These are phyloP conservation scores for Diplocarpon rosae DNA, from an alignment of 2,329 filamentous ascomycete species.

Conservation along the genomic window DNA sequence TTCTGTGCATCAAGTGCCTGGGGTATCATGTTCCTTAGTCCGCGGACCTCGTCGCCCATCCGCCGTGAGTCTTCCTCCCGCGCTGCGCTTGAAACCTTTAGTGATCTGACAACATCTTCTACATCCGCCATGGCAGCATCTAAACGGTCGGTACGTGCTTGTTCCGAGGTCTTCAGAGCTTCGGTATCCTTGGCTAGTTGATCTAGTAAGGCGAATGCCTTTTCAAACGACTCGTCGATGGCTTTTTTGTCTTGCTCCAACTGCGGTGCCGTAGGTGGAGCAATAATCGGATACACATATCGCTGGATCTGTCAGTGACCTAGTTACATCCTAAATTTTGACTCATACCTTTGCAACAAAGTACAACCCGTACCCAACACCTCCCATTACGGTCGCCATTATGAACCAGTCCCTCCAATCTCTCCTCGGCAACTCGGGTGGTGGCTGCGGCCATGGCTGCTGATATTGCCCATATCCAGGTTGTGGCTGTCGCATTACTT, in stretches of 20 bases:
- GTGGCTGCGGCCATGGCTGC: slow-evolving; percentile 45
- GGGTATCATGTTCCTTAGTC: slow-evolving; percentile 74
- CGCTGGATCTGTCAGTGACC: slow-evolving; percentile 41
- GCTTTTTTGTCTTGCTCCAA: slow-evolving; percentile 87
- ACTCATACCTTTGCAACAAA: slow-evolving; percentile 66
- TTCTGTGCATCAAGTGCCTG: slow-evolving; percentile 83
- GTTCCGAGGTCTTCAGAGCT: slow-evolving; percentile 75
- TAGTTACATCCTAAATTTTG: background rate
- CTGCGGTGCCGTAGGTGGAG: slow-evolving; percentile 86
- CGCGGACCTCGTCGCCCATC: slow-evolving; percentile 75
- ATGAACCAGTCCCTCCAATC: slow-evolving; percentile 99
- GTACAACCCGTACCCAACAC: slow-evolving; percentile 82
- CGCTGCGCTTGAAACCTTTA: slow-evolving; percentile 71
- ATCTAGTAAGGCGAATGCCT: slow-evolving; percentile 82
- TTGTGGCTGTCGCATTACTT: slow-evolving; percentile 29
- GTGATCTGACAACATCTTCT: slow-evolving; percentile 67
- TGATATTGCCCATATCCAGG: slow-evolving; percentile 37
- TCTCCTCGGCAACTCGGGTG: slow-evolving; percentile 56
- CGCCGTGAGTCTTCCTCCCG: slow-evolving; percentile 81
- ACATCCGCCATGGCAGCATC: slow-evolving; percentile 75
- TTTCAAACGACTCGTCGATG: slow-evolving; percentile 88
- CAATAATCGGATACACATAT: slow-evolving; percentile 82
- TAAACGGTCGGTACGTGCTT: slow-evolving; percentile 70
- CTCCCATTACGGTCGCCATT: slow-evolving; percentile 91
- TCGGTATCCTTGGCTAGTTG: slow-evolving; percentile 87